These are phyloP conservation scores for Alternaria ventricosa DNA, from an alignment of 2,329 filamentous ascomycete genomes.

Conservation along the genomic window DNA sequence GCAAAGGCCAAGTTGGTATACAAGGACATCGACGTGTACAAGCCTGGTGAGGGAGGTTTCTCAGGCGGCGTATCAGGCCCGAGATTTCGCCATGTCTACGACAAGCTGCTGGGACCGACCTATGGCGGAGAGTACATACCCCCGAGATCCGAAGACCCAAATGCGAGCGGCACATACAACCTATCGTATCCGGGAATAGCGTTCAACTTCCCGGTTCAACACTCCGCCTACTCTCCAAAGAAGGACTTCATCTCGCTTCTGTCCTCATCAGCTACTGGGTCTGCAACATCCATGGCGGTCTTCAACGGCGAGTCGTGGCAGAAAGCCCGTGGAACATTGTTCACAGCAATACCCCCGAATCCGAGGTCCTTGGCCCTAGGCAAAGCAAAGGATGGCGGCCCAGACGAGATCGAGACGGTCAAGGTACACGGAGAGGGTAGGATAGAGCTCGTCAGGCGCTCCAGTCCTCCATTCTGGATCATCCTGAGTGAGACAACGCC, in stretches of 20 bases:
- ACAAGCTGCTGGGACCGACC: slow-evolving; percentile 89
- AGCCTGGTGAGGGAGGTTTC: slow-evolving; percentile 55
- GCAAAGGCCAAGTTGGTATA: slow-evolving; percentile 83
- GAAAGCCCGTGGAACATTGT: slow-evolving; percentile 77
- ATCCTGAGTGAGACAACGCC: slow-evolving; percentile 84
- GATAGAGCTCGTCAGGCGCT: slow-evolving; percentile 78
- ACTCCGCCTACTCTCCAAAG: slow-evolving; percentile 75
- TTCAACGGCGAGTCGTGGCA: slow-evolving; percentile 93
- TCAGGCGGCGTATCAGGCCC: slow-evolving; percentile 63
- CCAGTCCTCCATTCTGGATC: slow-evolving; percentile 72
- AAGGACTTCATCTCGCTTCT: slow-evolving; percentile 86
- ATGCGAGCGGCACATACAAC: slow-evolving; percentile 75
- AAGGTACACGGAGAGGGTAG: slow-evolving; percentile 78
- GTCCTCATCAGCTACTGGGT: slow-evolving; percentile 76
- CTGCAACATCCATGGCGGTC: slow-evolving; percentile 86
- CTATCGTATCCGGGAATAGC: slow-evolving; percentile 94
- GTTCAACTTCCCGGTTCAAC: slow-evolving; percentile 83
- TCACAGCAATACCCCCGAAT: slow-evolving; percentile 75
- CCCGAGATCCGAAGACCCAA: slow-evolving; percentile 61
- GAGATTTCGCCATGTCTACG: slow-evolving; percentile 87
- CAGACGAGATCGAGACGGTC: slow-evolving; percentile 86
- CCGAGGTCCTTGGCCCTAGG: slow-evolving; percentile 71
- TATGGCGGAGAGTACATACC: slow-evolving; percentile 92
- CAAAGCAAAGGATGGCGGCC: slow-evolving; percentile 78
- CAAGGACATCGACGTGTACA: slow-evolving; percentile 79